Conservation (phyloP, 768 basidiomycete species). For the Leucocoprinus birnbaumii region DNA sequence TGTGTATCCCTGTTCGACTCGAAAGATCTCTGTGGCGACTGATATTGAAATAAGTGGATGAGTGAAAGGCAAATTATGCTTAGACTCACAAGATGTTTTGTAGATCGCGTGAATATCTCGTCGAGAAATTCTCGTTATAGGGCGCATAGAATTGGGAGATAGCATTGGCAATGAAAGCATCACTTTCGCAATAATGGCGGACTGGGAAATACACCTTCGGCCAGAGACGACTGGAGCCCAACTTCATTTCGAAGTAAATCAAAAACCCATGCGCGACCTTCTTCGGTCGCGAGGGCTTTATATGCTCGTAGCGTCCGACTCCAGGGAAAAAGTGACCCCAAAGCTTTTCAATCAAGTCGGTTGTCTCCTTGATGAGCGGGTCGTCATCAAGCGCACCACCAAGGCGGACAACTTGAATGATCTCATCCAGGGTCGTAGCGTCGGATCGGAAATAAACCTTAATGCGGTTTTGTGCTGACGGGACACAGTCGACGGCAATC, state of each 20-base stretch:
- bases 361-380: slow-evolving; percentile 12
- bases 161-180: slow-evolving; percentile 14
- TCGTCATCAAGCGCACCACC: slow-evolving; percentile 14
- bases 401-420: slow-evolving; percentile 12
- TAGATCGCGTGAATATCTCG: slow-evolving; percentile 11
- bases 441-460: slow-evolving; percentile 17
- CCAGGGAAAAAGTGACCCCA: slow-evolving; percentile 16
- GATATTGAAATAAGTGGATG: not conserved
- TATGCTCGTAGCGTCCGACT: slow-evolving; percentile 10
- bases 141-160: slow-evolving; percentile 12
- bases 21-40: slow-evolving; percentile 15
- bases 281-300: slow-evolving; percentile 7
- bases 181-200: slow-evolving; percentile 17
- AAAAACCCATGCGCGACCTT: slow-evolving; percentile 12
- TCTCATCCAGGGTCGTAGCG: slow-evolving; percentile 12
- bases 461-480: slow-evolving; percentile 14
- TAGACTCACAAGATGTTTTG: slow-evolving; percentile 14
- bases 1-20: slow-evolving; percentile 18
- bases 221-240: slow-evolving; percentile 8
- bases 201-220: slow-evolving; percentile 19
- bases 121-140: slow-evolving; percentile 11
- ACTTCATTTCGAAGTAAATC: slow-evolving; percentile 17
- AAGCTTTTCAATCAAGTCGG: slow-evolving; percentile 12
- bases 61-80: not conserved
- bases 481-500: slow-evolving; percentile 16